Conservation (phyloP, 768 basidiomycete genomes). For the Daedaleopsis nitida region DNA sequence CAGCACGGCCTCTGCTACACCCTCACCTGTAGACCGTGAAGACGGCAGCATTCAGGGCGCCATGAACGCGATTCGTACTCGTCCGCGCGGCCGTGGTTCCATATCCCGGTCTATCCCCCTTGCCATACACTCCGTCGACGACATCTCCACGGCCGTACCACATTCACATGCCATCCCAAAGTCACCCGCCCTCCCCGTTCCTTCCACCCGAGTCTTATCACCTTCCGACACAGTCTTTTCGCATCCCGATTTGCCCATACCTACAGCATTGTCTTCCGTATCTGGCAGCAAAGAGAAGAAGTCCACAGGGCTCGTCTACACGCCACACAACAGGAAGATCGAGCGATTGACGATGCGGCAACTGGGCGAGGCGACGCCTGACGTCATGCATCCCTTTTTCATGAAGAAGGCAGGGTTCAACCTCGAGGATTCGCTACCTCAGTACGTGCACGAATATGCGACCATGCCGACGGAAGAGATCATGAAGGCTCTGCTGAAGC, state of each 20-base stretch:
- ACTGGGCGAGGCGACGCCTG: slow-evolving; percentile 85
- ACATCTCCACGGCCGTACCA: not conserved
- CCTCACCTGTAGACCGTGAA: not conserved
- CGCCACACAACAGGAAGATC: slow-evolving; percentile 61
- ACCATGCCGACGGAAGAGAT: slow-evolving; percentile 83
- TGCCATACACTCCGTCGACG: slow-evolving; percentile 12
- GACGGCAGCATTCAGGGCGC: not conserved
- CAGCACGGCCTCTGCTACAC: not conserved
- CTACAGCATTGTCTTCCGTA: not conserved
- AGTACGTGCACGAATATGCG: slow-evolving; percentile 86
- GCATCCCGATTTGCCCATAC: not conserved
- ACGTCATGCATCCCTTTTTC: slow-evolving; percentile 87
- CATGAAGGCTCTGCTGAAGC: slow-evolving; percentile 72
- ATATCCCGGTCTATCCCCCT: slow-evolving; percentile 13
- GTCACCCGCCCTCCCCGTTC: not conserved
- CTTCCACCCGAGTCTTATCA: slow-evolving; percentile 4
- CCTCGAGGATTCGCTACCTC: slow-evolving; percentile 81
- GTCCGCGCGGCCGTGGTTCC: slow-evolving; percentile 7
- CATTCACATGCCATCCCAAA: not conserved
- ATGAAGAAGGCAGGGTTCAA: slow-evolving; percentile 85
- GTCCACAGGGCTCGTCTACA: slow-evolving; percentile 47
- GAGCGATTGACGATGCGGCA: slow-evolving; percentile 85
- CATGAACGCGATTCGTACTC: not conserved
- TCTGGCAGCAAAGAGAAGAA: slow-evolving; percentile 20
- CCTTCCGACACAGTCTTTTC: slow-evolving; percentile 2